Evolutionary conservation across 2,329 filamentous ascomycete genomes (phyloP).

Genomic region (Pseudovirgaria hyperparasitica): DNA sequence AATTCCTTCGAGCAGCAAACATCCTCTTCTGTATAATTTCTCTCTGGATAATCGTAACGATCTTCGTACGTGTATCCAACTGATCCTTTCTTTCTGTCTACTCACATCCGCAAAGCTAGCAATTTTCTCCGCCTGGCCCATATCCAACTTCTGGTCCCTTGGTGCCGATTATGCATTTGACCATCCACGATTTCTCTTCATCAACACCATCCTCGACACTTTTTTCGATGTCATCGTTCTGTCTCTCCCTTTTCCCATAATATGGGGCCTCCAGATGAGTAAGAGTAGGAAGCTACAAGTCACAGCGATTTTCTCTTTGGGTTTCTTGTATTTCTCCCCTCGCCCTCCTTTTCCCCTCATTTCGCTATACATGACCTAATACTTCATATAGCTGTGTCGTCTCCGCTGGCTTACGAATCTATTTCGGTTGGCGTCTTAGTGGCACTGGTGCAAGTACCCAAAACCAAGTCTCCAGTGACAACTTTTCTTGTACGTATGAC

Average conservation of each 20-base stretch:
- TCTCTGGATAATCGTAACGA: constrained; percentile 34
- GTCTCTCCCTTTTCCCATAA: constrained; percentile 19
- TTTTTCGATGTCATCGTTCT: constrained; percentile 22
- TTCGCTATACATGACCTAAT: too few relatives aligned
- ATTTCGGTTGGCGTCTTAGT: too few relatives aligned
- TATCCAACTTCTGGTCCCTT: constrained; percentile 35
- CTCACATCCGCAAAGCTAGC: constrained; percentile 1
- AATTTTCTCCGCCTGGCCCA: constrained; percentile 29
- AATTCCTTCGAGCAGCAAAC: constrained; percentile 29
- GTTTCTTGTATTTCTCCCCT: constrained; percentile 1
- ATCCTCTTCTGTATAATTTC: constrained; percentile 28
- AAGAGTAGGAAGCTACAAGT: constrained; percentile 2
- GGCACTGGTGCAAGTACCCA: too few relatives aligned
- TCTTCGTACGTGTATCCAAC: constrained; percentile 35
- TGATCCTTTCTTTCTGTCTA: constrained; percentile 1
- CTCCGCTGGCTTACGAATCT: too few relatives aligned
- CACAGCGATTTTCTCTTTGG: constrained; percentile 3
- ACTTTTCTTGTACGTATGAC: too few relatives aligned
- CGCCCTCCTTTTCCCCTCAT: not conserved
- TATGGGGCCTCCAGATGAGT: constrained; percentile 17
- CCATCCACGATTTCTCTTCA: constrained; percentile 35
- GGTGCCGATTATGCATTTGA: constrained; percentile 23
- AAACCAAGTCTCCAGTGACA: too few relatives aligned
- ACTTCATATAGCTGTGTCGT: too few relatives aligned
- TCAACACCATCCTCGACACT: constrained; percentile 30